phyloP scores from a whole-genome alignment of 148 eudicot genomes.

The Suaeda aralocaspica region DNA sequence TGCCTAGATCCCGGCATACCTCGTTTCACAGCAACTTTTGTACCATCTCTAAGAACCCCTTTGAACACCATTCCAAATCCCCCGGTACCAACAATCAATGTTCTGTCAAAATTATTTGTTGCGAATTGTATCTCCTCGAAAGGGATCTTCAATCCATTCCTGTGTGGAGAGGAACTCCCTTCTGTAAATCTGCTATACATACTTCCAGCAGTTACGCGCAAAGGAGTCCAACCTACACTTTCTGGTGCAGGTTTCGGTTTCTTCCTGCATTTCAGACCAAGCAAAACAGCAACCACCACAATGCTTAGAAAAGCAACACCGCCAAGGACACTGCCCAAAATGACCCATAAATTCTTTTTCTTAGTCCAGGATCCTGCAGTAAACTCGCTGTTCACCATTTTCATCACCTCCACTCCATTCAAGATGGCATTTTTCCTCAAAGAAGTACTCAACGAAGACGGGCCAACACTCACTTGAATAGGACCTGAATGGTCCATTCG shows the following conservation, averaged over 20 bases:
- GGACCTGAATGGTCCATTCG: slow-evolving; percentile 43
- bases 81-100: slow-evolving; percentile 69
- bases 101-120: slow-evolving; percentile 73
- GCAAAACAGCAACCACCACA: slow-evolving; percentile 28
- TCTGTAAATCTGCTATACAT: slow-evolving; percentile 55
- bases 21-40: slow-evolving; percentile 79
- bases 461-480: slow-evolving; percentile 68
- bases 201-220: slow-evolving; percentile 50
- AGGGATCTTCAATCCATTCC: slow-evolving; percentile 60
- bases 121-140: slow-evolving; percentile 70
- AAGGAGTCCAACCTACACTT: slow-evolving; percentile 77
- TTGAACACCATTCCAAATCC: slow-evolving; percentile 94
- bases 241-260: slow-evolving; percentile 45
- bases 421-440: slow-evolving; percentile 65
- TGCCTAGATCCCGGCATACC: slow-evolving; percentile 90
- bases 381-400: slow-evolving; percentile 44
- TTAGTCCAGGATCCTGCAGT: slow-evolving; percentile 15
- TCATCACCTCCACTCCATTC: slow-evolving; percentile 95
- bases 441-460: slow-evolving; percentile 64
- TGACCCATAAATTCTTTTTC: slow-evolving; percentile 37
- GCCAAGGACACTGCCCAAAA: slow-evolving; percentile 51
- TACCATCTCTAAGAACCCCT: slow-evolving; percentile 59
- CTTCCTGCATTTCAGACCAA: slow-evolving; percentile 39
- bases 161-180: slow-evolving; percentile 46
- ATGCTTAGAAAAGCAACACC: slow-evolving; percentile 39